These are phyloP conservation scores for Kingdonia uniflora DNA, from an alignment of 164 flowering plant genomes.

Conservation along the genomic window DNA sequence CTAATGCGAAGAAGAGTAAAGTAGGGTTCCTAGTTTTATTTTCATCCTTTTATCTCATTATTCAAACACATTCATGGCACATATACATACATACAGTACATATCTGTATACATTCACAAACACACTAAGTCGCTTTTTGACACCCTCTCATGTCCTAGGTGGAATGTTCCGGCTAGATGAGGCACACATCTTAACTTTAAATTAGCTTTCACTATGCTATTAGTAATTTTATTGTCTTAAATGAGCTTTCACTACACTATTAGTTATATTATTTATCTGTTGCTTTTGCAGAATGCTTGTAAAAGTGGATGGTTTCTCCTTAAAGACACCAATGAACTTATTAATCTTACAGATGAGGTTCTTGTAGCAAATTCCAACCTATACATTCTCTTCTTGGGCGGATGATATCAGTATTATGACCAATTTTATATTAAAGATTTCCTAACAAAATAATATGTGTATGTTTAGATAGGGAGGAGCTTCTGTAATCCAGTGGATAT, in stretches of 20 bases:
- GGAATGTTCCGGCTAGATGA: not conserved
- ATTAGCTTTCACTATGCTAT: no score
- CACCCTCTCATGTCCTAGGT: no score
- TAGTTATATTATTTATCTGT: not conserved
- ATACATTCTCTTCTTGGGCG: no score
- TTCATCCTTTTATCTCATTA: no score
- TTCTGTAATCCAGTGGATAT: slow-evolving; percentile 29
- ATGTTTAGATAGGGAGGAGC: slow-evolving; percentile 30
- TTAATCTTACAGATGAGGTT: slow-evolving; percentile 51
- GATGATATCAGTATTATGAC: not conserved
- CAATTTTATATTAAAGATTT: slow-evolving; percentile 1
- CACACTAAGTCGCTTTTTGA: no score
- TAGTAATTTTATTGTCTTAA: not conserved
- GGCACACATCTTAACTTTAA: not conserved
- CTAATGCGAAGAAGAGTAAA: no score
- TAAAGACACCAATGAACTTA: slow-evolving; percentile 42
- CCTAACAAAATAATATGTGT: slow-evolving; percentile 5
- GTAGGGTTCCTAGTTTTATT: no score
- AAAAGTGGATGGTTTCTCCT: slow-evolving; percentile 50
- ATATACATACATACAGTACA: not conserved
- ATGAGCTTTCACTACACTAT: no score
- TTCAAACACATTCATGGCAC: not conserved
- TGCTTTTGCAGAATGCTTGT: slow-evolving; percentile 57
- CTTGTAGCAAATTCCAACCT: not conserved
- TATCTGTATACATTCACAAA: no score